Conservation (phyloP, 306 rosid species). For the Vicia villosa region DNA sequence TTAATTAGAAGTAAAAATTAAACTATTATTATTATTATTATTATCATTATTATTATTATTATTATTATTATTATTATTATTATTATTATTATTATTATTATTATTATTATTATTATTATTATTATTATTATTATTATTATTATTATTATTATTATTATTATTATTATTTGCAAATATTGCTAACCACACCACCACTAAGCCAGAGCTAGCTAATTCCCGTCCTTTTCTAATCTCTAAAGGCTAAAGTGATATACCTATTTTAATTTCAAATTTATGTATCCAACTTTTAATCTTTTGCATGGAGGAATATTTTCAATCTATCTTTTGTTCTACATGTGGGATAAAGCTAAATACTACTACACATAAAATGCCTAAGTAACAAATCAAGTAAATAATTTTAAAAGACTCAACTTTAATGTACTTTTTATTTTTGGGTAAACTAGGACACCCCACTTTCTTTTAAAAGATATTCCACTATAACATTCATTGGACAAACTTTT, state of each 20-base stretch:
- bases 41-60: too few relatives aligned
- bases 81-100: too few relatives aligned
- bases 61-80: too few relatives aligned
- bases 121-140: too few relatives aligned
- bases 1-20: too few relatives aligned
- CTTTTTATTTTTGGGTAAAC: conserved; percentile 41
- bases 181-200: conserved; percentile 18
- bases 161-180: conserved; percentile 16
- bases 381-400: conserved; percentile 15
- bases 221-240: conserved; percentile 36
- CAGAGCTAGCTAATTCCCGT: conserved; percentile 26
- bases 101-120: too few relatives aligned
- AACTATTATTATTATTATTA: too few relatives aligned
- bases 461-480: conserved; percentile 43
- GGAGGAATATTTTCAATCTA: conserved; percentile 44
- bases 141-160: too few relatives aligned
- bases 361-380: conserved; percentile 31
- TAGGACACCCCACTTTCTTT: conserved; percentile 35
- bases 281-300: conserved; percentile 36
- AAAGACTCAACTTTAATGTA: conserved; percentile 15
- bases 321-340: conserved; percentile 41
- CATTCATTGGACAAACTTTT: conserved; percentile 35
- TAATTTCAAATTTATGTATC: conserved; percentile 23
- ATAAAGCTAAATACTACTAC: conserved; percentile 34
- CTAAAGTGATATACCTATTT: conserved; percentile 35